Base-by-base conservation (phyloP, 768 basidiomycete genomes). In the Leccinum subtestaceum region DNA sequence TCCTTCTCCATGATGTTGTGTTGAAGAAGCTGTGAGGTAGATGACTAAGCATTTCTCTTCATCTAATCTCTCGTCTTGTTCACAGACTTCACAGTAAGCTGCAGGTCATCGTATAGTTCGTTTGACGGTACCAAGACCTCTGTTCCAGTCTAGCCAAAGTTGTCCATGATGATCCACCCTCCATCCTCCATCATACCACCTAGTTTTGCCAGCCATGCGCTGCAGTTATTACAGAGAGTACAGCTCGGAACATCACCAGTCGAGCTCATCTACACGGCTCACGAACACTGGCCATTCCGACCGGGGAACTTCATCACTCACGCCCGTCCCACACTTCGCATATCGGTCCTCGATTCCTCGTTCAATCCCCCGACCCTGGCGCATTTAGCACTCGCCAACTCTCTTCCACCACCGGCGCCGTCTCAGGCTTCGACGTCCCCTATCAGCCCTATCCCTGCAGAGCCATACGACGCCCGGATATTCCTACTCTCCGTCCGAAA, bases 311-410 rank as follows among this genome's bases (percentile, higher is more conserved):
- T 27, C 36, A 61, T 27, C 21, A 52, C 6, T 9, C 63, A 56
- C 52, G 21, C 57, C 2, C 48, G 51, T 17, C 57, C 60, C 15
- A 68, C 21, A 3, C 68, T 86, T 36, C 80, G 78, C 54, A 80
- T 95, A 50, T 81, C 88, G 4, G 77, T 95, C n/a, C 80, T 97
- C 40, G 95, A 97, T 66, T 88, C 93, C 1, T 95, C 93, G 1
- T 98, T 92, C 76, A 96, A 98, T 67, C 95, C 95, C 3, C 95
- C 95, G 1, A 94, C 92, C 3, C 70, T 81, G 23, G 92, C 95
- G 0, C 95, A 98, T 72, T 79, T 88, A 54, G 87, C 89, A 2
- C 84, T 98, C 50, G 85, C 85, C 27, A 83, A 81, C 58, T 74
- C 80, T 4, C 57, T 52, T 8, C 64, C 55, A 65, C 70, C 36